Conservation (phyloP, 2,329 filamentous ascomycete species). For the Fusarium buharicum region DNA sequence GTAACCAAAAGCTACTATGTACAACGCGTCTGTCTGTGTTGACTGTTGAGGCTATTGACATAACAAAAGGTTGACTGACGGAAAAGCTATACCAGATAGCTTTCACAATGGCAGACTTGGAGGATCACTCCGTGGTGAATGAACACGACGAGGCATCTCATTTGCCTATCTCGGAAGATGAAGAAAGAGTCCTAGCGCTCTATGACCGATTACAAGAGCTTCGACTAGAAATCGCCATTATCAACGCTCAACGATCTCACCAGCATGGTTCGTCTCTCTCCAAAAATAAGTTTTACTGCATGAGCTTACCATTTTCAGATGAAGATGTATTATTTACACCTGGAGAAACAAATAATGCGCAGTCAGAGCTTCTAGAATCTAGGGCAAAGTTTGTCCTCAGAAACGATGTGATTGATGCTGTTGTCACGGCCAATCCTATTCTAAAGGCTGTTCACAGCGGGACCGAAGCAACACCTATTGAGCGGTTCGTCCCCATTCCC, state of each 20-base stretch:
- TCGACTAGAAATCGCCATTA: constrained; percentile 75
- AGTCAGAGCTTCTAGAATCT: constrained; percentile 75
- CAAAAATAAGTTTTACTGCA: neutral
- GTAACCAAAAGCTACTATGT: constrained; percentile 8
- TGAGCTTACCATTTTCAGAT: constrained; percentile 32
- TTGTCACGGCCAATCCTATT: constrained; percentile 78
- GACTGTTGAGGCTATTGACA: constrained; percentile 6
- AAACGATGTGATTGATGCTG: constrained; percentile 73
- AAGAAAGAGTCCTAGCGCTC: constrained; percentile 73
- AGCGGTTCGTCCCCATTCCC: constrained; percentile 65
- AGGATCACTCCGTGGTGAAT: constrained; percentile 45
- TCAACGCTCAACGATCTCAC: constrained; percentile 61
- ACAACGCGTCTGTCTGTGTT: constrained; percentile 11
- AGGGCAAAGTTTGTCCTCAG: constrained; percentile 75
- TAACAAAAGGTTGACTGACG: neutral
- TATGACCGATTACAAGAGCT: constrained; percentile 78
- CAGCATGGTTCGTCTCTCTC: constrained; percentile 47
- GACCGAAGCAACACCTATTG: constrained; percentile 70
- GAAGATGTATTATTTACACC: constrained; percentile 53
- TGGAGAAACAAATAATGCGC: constrained; percentile 65
- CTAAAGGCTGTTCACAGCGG: constrained; percentile 80
- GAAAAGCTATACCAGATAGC: neutral
- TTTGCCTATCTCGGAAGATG: constrained; percentile 71
- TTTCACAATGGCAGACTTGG: constrained; percentile 44
- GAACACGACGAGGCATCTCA: constrained; percentile 50